Base-by-base conservation (phyloP, 2,329 filamentous ascomycete species). In the Venturia aucupariae region DNA sequence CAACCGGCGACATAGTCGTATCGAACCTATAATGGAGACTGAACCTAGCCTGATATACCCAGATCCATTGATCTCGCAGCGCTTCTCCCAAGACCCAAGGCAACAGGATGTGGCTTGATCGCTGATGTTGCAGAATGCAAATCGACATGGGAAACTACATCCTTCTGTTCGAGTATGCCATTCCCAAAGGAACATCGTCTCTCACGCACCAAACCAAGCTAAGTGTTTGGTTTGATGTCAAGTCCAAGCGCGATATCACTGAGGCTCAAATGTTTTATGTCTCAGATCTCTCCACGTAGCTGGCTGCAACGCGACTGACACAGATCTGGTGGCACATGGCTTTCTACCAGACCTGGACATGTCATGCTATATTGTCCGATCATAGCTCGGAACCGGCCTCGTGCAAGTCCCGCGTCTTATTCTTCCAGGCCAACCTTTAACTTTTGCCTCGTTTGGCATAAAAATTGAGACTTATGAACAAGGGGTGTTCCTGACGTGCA, bases 271-370 rank as follows among this genome's bases (percentile, higher is more conserved):
- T 35, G 51, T 57, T 35, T n/a, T 1, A 11, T 57, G 51, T 57
- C 35, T 57, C 51, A 35, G 30, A 57, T 35, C 19, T 35, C 19
- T 7, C 30, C 27, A n/a, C 22, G n/a, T 32, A 35, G 30, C 19
- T 35, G 7, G 27, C 51, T 57, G 51, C 51, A 57, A 57, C 51
- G 51, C 51, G 51, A 38, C 51, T 57, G 51, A 57, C 30, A 57
- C 51, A 57, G 15, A 32, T 57, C 51, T 57, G 30, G 27, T 35
- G 51, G 51, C 51, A 15, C 51, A 4, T n/a, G 3, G 44, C 44
- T 48, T 22, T 11, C 44, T 22, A 22, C 44, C 44, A 8, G 51
- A 24, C 7, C 30, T 19, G 15, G 27, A 15, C 17, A 13, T 11
- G 4, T 22, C 2, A 57, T 57, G 51, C 51, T 30, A 35, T 35